A percentile compares a stretch with the other conserved stretches of the same genome.
These are phyloP conservation scores for Macrotyloma uniflorum DNA, from an alignment of 306 rosid genomes.

Conservation along the genomic window DNA sequence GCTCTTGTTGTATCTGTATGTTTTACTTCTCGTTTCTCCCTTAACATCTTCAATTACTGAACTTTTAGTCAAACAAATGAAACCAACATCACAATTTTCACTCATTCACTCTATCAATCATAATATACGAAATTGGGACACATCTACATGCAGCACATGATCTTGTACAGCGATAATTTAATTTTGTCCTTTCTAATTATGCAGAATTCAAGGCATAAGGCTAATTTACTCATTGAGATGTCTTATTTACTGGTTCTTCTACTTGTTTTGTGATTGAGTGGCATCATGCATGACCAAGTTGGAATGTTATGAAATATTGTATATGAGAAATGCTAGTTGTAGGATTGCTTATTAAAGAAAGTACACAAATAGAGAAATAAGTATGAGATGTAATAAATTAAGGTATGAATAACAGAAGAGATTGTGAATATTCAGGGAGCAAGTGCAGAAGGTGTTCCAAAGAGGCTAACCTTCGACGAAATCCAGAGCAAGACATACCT, in stretches of 20 bases:
- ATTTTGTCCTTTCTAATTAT: too few relatives aligned
- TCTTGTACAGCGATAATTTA: too few relatives aligned
- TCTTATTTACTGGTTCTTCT: background rate
- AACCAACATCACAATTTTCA: background rate
- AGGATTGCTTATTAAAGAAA: too few relatives aligned
- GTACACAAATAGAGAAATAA: too few relatives aligned
- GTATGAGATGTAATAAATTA: background rate
- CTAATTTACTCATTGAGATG: background rate
- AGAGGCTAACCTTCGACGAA: slow-evolving; percentile 85
- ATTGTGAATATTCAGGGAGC: slow-evolving; percentile 70
- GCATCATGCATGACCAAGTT: background rate
- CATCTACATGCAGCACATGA: too few relatives aligned
- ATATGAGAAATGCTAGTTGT: background rate
- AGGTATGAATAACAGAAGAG: background rate
- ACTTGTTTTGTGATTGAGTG: background rate
- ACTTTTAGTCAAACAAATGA: background rate
- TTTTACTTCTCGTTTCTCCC: background rate
- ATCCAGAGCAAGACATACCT: slow-evolving; percentile 94
- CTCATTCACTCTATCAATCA: background rate
- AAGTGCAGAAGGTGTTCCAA: slow-evolving; percentile 84
- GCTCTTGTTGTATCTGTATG: slow-evolving; percentile 95
- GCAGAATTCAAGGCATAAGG: too few relatives aligned
- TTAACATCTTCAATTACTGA: background rate
- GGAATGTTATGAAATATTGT: background rate
- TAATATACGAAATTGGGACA: too few relatives aligned